Conservation (phyloP, 202 grass and related monocot genomes). For the Bolboschoenoplectus hybrid region DNA sequence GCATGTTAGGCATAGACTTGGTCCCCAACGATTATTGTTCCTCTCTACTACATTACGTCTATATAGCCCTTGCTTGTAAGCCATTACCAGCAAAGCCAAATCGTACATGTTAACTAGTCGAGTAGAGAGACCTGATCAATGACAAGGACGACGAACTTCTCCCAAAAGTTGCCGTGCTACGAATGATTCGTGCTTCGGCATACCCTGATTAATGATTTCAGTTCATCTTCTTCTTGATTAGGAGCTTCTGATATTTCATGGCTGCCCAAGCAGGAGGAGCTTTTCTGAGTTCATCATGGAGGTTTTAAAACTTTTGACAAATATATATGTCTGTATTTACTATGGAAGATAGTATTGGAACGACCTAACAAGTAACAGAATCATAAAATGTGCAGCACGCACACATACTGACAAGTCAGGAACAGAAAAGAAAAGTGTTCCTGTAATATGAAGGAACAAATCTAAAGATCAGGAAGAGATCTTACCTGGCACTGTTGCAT, state of each 20-base stretch:
- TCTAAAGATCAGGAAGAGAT: neutral
- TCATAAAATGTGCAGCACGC: neutral
- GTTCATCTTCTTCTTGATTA: too few relatives aligned
- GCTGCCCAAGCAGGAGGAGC: neutral
- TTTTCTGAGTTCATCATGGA: neutral
- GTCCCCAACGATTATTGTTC: slow-evolving; percentile 1
- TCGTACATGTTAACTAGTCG: neutral
- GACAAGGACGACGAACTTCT: slow-evolving; percentile 7
- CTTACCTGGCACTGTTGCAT: neutral
- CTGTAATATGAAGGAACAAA: neutral
- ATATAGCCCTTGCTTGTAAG: slow-evolving; percentile 1
- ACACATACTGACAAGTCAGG: neutral
- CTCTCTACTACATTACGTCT: neutral
- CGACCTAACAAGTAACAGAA: neutral
- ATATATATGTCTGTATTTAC: too few relatives aligned
- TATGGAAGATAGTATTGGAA: neutral
- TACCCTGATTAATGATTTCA: too few relatives aligned
- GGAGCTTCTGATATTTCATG: neutral
- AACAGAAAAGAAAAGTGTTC: neutral
- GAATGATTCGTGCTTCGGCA: slow-evolving; percentile 28
- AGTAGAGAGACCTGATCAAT: neutral
- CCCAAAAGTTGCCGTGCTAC: slow-evolving; percentile 22
- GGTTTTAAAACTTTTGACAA: neutral
- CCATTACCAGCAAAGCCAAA: neutral
- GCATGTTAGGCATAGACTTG: neutral